These are phyloP conservation scores for Canavalia gladiata DNA, from an alignment of 306 rosid species.

Conservation along the genomic window DNA sequence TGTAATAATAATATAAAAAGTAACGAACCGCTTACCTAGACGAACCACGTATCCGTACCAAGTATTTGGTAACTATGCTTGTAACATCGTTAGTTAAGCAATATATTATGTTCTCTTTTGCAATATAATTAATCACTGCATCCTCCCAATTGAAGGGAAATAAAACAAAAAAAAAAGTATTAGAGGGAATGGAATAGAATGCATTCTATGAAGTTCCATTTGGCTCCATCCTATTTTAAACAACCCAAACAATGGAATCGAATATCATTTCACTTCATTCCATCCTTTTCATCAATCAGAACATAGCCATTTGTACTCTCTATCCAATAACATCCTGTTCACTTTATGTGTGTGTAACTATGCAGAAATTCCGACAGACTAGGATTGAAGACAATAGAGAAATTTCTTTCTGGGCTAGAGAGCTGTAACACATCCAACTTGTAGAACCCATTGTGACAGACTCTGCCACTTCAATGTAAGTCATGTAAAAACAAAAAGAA, in stretches of 20 bases:
- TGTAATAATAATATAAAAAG: too few species aligned
- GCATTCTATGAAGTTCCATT: not conserved
- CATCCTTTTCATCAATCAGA: not conserved
- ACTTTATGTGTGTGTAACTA: not conserved
- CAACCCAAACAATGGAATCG: not conserved
- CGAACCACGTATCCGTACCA: too few species aligned
- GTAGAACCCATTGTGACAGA: conserved; percentile 1
- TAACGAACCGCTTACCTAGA: too few species aligned
- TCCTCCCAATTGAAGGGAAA: not conserved
- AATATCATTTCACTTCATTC: not conserved
- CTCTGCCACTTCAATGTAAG: conserved; percentile 1
- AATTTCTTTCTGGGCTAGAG: not conserved
- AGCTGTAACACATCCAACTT: not conserved
- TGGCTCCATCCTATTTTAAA: conserved; percentile 15
- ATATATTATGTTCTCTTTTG: not conserved
- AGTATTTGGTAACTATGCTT: not conserved
- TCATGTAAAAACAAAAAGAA: conserved; percentile 30
- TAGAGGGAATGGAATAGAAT: not conserved
- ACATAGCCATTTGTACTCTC: not conserved
- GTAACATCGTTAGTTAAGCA: not conserved
- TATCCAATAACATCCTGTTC: not conserved
- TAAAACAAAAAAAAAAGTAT: not conserved
- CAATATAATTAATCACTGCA: not conserved
- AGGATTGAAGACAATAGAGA: not conserved
- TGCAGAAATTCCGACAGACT: conserved; percentile 17